These are phyloP conservation scores for Emmonsiellopsis sp. DNA, from an alignment of 2,329 filamentous ascomycete species.

Conservation along the genomic window DNA sequence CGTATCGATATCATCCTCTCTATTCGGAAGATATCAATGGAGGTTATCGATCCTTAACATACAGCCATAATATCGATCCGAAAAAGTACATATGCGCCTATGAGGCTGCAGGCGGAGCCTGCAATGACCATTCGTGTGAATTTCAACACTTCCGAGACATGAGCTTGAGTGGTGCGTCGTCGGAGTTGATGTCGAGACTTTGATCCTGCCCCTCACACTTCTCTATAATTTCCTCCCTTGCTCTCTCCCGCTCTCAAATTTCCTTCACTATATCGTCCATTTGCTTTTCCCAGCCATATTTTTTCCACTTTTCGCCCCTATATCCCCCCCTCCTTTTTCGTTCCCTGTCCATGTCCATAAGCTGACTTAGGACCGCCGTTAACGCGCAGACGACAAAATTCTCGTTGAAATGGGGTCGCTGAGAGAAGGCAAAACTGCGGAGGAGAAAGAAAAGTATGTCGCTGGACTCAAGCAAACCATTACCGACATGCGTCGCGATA, in stretches of 20 bases:
- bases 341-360: constrained; percentile 4
- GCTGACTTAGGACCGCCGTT: constrained; percentile 32
- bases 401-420: constrained; percentile 41
- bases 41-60: constrained; percentile 83
- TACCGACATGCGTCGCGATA: constrained; percentile 40
- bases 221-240: constrained; percentile 10
- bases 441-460: constrained; percentile 36
- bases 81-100: constrained; percentile 65
- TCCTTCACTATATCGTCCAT: constrained; percentile 3
- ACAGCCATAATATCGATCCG: constrained; percentile 81
- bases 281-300: constrained; percentile 11
- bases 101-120: constrained; percentile 61
- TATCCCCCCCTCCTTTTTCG: constrained; percentile 8
- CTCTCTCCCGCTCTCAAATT: background rate
- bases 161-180: constrained; percentile 63
- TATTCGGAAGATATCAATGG: constrained; percentile 61
- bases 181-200: constrained; percentile 19
- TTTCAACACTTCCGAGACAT: constrained; percentile 74
- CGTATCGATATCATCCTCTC: constrained; percentile 80
- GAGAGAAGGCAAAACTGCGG: constrained; percentile 36
- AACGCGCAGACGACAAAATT: constrained; percentile 42
- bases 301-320: constrained; percentile 10
- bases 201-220: constrained; percentile 8
- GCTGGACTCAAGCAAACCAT: constrained; percentile 40
- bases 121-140: constrained; percentile 65